These are phyloP conservation scores for Pichia ethanolica DNA, from an alignment of 805 yeast species.

Conservation along the genomic window DNA sequence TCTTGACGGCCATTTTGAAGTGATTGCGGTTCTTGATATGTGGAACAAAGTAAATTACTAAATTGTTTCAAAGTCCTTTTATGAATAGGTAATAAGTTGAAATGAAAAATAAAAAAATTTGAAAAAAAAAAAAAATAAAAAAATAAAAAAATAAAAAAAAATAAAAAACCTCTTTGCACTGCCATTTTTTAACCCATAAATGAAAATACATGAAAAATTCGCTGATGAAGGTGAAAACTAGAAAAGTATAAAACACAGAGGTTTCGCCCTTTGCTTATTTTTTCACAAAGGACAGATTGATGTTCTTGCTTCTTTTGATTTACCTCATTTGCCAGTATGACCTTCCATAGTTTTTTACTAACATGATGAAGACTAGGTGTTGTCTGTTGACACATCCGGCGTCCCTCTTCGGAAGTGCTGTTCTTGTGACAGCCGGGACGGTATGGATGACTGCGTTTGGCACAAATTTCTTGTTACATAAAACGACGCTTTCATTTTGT, in stretches of 20 bases:
- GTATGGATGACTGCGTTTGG: constrained; percentile 29
- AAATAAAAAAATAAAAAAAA: not conserved
- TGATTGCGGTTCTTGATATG: too few relatives aligned
- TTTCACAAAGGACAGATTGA: not conserved
- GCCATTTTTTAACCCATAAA: not conserved
- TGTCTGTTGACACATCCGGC: constrained; percentile 30
- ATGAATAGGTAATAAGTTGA: too few relatives aligned
- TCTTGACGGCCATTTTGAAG: not conserved
- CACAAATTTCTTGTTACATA: constrained; percentile 30
- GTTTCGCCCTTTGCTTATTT: not conserved
- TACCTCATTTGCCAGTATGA: constrained; percentile 29
- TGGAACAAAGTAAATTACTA: too few relatives aligned
- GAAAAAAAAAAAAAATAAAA: too few relatives aligned
- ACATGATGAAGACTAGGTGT: constrained; percentile 57
- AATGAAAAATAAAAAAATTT: not conserved
- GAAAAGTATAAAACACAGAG: constrained; percentile 2
- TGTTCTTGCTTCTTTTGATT: constrained; percentile 13
- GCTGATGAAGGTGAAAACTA: too few relatives aligned
- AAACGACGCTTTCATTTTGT: constrained; percentile 23
- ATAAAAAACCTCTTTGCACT: constrained; percentile 8
- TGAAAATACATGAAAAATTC: too few relatives aligned
- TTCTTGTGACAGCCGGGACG: constrained; percentile 19
- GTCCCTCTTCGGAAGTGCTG: constrained; percentile 20
- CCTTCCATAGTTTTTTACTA: constrained; percentile 58
- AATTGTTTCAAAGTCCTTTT: too few relatives aligned